Conservation (phyloP, 177 flowering plant genomes). For the Vitis hybrid region DNA sequence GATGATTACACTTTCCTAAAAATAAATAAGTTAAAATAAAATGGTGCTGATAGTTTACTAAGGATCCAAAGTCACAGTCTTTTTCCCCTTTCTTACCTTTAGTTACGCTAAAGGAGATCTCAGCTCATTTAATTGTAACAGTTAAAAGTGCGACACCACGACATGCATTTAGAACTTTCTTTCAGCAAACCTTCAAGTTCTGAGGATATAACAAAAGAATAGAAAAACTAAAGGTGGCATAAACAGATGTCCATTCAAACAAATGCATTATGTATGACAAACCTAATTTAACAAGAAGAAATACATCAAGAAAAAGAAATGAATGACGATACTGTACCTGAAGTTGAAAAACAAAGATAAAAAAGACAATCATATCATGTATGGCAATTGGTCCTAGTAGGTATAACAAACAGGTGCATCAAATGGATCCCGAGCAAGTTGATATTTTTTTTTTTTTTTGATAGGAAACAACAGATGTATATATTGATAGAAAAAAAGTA, state of each 20-base stretch:
- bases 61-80: neutral
- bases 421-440: neutral
- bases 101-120: neutral
- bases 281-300: no score
- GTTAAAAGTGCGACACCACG: neutral
- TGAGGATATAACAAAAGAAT: neutral
- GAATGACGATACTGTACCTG: no score
- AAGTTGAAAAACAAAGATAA: neutral
- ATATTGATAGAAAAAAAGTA: no score
- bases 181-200: neutral
- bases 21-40: neutral
- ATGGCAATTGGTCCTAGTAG: neutral
- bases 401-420: neutral
- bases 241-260: no score
- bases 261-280: no score
- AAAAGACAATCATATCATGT: neutral
- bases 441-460: no score
- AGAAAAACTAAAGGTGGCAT: neutral
- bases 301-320: no score
- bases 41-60: no score
- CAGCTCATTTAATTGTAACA: neutral
- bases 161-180: neutral
- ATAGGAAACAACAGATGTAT: no score
- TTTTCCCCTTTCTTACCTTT: neutral
- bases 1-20: neutral